A percentile compares a stretch with the other conserved stretches of the same genome.
Evolutionary conservation across 176 grass and related monocot genomes (phyloP).

Genomic region (Puya raimondii): DNA sequence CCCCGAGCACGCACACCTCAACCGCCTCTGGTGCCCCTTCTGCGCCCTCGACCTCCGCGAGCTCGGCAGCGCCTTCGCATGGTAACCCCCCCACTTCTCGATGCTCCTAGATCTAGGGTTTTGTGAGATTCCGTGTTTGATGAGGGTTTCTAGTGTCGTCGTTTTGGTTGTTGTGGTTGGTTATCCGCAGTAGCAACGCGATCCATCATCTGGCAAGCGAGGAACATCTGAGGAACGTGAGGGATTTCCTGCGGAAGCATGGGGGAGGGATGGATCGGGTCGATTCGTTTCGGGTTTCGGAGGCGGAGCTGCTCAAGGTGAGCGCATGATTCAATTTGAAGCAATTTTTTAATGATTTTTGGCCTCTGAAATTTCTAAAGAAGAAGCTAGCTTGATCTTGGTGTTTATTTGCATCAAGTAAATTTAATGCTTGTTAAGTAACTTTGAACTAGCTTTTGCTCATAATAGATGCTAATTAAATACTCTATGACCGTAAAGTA

Average conservation of each 20-base stretch:
- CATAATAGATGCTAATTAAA: too few species aligned
- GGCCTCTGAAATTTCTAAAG: neutral
- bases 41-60: conserved; percentile 47
- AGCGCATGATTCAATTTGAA: neutral
- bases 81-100: conserved; percentile 22
- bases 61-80: conserved; percentile 40
- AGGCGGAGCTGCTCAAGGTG: conserved; percentile 59
- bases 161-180: neutral
- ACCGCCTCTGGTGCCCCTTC: conserved; percentile 64
- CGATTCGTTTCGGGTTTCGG: conserved; percentile 58
- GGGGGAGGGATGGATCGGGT: conserved; percentile 52
- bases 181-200: conserved; percentile 48
- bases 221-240: conserved; percentile 47
- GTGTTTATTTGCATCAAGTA: neutral
- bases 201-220: conserved; percentile 62
- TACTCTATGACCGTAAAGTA: too few species aligned
- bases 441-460: too few species aligned
- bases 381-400: neutral
- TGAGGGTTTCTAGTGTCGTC: neutral
- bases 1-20: conserved; percentile 7
- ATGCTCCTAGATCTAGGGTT: conserved; percentile 16
- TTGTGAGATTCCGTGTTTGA: neutral
- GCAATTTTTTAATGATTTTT: neutral
- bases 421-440: too few species aligned
- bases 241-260: conserved; percentile 71